Base-by-base conservation (phyloP, 2,329 filamentous ascomycete genomes). In the Cryphonectria naterciae region DNA sequence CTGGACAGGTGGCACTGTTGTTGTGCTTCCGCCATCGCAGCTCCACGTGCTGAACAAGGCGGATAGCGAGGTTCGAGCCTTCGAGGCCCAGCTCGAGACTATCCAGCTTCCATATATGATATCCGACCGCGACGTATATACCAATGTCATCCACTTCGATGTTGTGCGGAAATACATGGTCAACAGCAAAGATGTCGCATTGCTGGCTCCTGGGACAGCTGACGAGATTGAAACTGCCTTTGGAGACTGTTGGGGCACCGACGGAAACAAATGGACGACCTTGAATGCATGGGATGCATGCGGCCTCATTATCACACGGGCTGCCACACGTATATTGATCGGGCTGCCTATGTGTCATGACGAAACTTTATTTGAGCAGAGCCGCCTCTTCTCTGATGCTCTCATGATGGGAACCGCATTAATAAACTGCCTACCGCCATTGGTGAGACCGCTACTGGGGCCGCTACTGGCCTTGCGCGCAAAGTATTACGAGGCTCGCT, bases 351-450 rank as follows among this genome's bases (percentile, higher is more conserved):
- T 46, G 5, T 46, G 54, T 37, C 39, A 37, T 7, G 25, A 68
- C 49, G 35, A 37, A 7, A 37, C 35, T 7, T 37, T 37, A 3
- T 37, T 37, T 7, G 35, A 37, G 35, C 35, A 37, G 35, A 37
- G 35, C 35, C 35, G 35, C n/a, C n/a, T n/a, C n/a, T n/a, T 4
- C 35, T 37, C 35, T 37, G 35, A 4, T 37, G 35, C 7, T 37
- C n/a, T n/a, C n/a, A n/a, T n/a, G n/a, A 49, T 19, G 22, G 65
- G 25, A 10, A 25, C 37, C 11, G 39, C 22, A 22, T 17, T 68
- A 25, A 68, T 68, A 25, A 61, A 62, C 25, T 68, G 65, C 22
- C 17, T 61, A 7, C 65, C 65, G 15, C 54, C 65, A 22, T 60
- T 60, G 28, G 13, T 68, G n/a, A n/a, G n/a, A n/a, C n/a, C n/a